Conservation (phyloP, 305 asterid genomes). For the Lippia alba region DNA sequence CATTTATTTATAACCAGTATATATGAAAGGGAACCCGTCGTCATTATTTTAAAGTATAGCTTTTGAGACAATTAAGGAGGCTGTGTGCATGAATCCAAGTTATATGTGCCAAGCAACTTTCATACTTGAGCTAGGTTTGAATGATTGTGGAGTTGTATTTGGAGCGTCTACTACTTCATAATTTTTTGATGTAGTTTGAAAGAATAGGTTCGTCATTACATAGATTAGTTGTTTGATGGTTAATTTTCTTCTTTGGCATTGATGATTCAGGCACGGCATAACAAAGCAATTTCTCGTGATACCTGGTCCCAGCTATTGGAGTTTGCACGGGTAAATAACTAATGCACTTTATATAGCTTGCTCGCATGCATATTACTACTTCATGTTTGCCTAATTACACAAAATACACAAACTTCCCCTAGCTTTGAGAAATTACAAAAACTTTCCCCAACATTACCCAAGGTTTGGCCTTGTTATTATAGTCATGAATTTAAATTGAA, state of each 20-base stretch:
- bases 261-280: constrained; percentile 81
- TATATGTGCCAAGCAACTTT: neutral
- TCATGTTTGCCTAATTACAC: neutral
- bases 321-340: constrained; percentile 81
- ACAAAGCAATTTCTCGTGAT: constrained; percentile 97
- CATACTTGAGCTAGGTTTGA: neutral
- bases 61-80: no score
- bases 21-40: no score
- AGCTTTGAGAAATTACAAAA: no score
- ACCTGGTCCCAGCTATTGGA: constrained; percentile 98
- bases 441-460: no score
- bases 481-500: no score
- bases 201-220: constrained; percentile 4
- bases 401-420: no score
- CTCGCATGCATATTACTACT: neutral
- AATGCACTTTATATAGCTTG: constrained; percentile 5
- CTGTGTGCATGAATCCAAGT: neutral
- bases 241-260: constrained; percentile 17
- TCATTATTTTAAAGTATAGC: no score
- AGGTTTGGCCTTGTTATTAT: no score
- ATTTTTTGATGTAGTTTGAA: constrained; percentile 2
- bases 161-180: no score
- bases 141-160: no score
- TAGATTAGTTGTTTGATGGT: neutral
- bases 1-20: no score